Evolutionary conservation across 177 flowering plant species (phyloP).

Genomic region (Vitis hybrid): DNA sequence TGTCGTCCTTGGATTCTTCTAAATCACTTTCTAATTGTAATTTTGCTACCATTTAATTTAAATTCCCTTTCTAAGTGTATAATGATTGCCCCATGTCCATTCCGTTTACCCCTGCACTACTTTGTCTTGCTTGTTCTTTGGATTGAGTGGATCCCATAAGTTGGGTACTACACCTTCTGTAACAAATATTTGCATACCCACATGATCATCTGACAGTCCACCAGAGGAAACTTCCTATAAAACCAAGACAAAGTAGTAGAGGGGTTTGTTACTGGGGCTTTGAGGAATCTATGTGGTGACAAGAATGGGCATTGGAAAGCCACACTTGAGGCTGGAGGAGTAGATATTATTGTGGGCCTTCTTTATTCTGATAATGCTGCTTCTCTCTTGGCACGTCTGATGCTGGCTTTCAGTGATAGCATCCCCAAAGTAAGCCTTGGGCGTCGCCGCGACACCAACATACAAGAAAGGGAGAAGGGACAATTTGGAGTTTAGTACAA

Average conservation of each 20-base stretch:
- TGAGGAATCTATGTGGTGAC: conserved; percentile 88
- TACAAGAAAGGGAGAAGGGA: no score
- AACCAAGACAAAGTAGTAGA: conserved; percentile 63
- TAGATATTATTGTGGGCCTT: conserved; percentile 74
- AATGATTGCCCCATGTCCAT: no score
- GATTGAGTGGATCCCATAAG: conserved; percentile 80
- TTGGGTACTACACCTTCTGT: conserved; percentile 92
- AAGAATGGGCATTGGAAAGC: conserved; percentile 69
- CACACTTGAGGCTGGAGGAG: conserved; percentile 74
- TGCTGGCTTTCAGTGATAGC: conserved; percentile 77
- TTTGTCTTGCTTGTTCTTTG: conserved; percentile 66
- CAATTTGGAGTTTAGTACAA: no score
- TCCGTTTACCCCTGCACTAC: conserved; percentile 60
- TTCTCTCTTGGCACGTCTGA: conserved; percentile 77
- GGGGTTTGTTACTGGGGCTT: conserved; percentile 84
- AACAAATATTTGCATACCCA: conserved; percentile 85
- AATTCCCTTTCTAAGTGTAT: no score
- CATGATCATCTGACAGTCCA: conserved; percentile 82
- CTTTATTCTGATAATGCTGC: conserved; percentile 89
- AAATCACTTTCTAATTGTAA: no score
- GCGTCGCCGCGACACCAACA: no score
- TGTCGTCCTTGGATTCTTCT: no score
- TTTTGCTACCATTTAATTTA: no score
- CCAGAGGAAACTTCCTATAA: conserved; percentile 79
- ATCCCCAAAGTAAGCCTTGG: conserved; percentile 51